phyloP scores from a whole-genome alignment of 129 eudicot species.

The Arctium lappa region DNA sequence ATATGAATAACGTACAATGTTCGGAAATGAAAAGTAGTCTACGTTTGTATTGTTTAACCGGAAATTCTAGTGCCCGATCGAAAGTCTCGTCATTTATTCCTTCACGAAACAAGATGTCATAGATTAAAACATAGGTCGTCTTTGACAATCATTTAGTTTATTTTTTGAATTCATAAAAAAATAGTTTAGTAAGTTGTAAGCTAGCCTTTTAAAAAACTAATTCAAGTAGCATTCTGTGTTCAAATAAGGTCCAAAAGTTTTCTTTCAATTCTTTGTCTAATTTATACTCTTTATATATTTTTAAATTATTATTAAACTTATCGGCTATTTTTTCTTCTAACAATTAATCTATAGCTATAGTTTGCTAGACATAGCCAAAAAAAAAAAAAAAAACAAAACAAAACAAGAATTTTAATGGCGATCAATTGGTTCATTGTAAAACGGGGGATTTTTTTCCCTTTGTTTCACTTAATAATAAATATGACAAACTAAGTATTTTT shows the following conservation, averaged over 20 bases:
- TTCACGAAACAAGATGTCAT: neutral
- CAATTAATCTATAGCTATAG: neutral
- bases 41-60: neutral
- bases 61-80: neutral
- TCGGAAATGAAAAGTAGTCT: neutral
- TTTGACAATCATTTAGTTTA: neutral
- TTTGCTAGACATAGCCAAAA: too few relatives aligned
- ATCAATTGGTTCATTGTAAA: neutral
- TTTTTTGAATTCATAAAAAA: neutral
- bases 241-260: too few relatives aligned
- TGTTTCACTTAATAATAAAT: neutral
- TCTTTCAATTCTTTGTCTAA: too few relatives aligned
- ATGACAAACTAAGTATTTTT: neutral
- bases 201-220: too few relatives aligned
- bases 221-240: too few relatives aligned
- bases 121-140: neutral
- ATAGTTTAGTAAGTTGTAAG: neutral
- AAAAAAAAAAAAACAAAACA: too few relatives aligned
- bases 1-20: neutral
- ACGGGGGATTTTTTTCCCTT: neutral
- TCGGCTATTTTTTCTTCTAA: neutral
- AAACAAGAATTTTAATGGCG: neutral
- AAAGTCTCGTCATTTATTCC: neutral
- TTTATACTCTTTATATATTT: too few relatives aligned
- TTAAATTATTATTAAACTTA: neutral